A percentile compares a stretch with the other conserved stretches of the same genome.
These are phyloP conservation scores for Mrakiaceae sp. DNA, from an alignment of 1,284 basidiomycete genomes.

Conservation along the genomic window DNA sequence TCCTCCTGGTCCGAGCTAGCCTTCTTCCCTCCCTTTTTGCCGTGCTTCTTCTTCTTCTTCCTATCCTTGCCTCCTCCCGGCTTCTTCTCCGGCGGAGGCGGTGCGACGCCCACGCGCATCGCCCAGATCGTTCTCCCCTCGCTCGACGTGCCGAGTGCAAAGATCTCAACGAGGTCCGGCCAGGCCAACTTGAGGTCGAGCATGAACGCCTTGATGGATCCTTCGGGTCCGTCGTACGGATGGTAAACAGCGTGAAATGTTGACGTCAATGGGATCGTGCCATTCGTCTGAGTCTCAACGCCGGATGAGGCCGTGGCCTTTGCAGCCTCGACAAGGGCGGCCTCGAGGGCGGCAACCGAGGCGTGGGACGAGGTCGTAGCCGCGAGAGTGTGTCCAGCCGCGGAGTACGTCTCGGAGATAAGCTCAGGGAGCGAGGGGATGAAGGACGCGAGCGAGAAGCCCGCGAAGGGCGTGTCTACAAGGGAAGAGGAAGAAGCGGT, in stretches of 20 bases:
- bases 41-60: no score
- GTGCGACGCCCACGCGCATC: constrained; percentile 20
- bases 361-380: neutral
- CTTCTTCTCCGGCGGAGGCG: constrained; percentile 13
- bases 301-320: neutral
- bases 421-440: constrained; percentile 1
- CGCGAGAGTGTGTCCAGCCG: constrained; percentile 3
- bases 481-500: neutral
- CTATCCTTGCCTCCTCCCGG: no score
- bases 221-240: constrained; percentile 26
- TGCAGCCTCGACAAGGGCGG: neutral
- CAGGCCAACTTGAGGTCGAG: constrained; percentile 26
- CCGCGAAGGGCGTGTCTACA: constrained; percentile 15
- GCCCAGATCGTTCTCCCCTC: constrained; percentile 24
- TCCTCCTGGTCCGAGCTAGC: constrained; percentile 13
- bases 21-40: constrained; percentile 17
- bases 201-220: constrained; percentile 30
- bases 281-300: neutral
- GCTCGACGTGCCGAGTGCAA: constrained; percentile 27
- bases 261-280: constrained; percentile 3
- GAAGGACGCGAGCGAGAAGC: constrained; percentile 26
- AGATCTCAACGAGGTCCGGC: constrained; percentile 22
- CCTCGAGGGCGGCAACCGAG: neutral
- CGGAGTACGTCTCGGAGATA: constrained; percentile 17
- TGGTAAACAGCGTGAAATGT: constrained; percentile 26